A percentile compares a stretch with the other conserved stretches of the same genome.
phyloP scores from a whole-genome alignment of 1,139 yeast genomes.

The Ashbya aceris region DNA sequence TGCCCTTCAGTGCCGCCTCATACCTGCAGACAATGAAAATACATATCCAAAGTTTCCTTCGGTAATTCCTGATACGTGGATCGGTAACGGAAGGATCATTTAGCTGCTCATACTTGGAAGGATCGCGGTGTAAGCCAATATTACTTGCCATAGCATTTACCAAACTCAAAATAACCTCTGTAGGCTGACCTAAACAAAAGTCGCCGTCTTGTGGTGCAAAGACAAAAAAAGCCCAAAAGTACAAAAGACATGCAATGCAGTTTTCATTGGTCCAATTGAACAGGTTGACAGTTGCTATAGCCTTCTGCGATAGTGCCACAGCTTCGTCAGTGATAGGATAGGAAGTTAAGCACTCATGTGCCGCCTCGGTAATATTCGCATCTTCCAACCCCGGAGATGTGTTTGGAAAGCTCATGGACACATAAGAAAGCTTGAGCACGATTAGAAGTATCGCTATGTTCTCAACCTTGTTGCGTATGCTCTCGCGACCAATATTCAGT shows the following conservation, averaged over 20 bases:
- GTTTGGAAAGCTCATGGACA: constrained; percentile 11
- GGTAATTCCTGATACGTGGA: constrained; percentile 19
- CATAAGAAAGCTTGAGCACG: constrained; percentile 23
- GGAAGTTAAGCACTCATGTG: constrained; percentile 3
- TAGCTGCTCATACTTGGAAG: constrained; percentile 20
- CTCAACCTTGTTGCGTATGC: constrained; percentile 25
- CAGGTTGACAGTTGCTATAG: constrained; percentile 23
- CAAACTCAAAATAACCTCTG: constrained; percentile 23
- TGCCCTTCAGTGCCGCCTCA: constrained; percentile 24
- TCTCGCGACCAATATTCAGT: constrained; percentile 18
- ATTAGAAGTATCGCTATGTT: constrained; percentile 20
- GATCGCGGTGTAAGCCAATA: constrained; percentile 29
- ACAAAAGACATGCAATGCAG: constrained; percentile 21
- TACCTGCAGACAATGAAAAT: constrained; percentile 17
- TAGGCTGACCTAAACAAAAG: constrained; percentile 25
- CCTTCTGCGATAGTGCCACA: constrained; percentile 18
- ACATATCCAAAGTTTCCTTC: constrained; percentile 25
- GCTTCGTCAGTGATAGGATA: constrained; percentile 20
- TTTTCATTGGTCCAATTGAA: constrained; percentile 27
- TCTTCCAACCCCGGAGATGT: constrained; percentile 1
- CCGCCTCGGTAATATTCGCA: background rate
- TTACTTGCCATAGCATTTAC: constrained; percentile 22
- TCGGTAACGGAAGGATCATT: constrained; percentile 12
- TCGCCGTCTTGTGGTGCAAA: constrained; percentile 30
- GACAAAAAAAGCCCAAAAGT: constrained; percentile 26